Evolutionary conservation across 192 early-diverging fungal species (phyloP).

Genomic region (Coemansia sp.): DNA sequence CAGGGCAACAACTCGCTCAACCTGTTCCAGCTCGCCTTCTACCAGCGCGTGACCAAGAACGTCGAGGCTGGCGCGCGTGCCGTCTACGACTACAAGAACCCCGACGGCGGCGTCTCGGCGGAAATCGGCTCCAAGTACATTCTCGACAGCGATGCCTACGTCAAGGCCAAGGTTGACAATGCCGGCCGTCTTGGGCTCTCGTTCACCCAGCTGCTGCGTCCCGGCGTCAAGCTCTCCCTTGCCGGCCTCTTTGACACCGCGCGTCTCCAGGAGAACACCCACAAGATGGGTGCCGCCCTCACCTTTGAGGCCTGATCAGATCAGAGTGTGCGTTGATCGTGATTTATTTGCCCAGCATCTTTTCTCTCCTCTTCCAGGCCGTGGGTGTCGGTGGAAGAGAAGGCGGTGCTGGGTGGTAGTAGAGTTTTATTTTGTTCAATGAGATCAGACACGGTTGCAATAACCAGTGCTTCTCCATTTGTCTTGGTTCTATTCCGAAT

Average conservation of each 20-base stretch:
- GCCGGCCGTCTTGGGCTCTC: constrained; percentile 86
- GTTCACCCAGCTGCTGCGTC: constrained; percentile 90
- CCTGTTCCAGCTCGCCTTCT: constrained; percentile 91
- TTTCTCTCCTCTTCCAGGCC: too few relatives aligned
- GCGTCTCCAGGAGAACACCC: constrained; percentile 88
- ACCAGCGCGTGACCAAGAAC: constrained; percentile 88
- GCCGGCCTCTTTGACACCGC: constrained; percentile 94
- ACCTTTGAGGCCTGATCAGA: constrained; percentile 84
- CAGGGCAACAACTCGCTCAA: constrained; percentile 89
- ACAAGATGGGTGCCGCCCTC: constrained; percentile 91
- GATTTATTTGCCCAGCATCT: not conserved
- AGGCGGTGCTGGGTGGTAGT: too few relatives aligned
- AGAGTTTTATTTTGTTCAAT: too few relatives aligned
- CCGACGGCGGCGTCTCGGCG: constrained; percentile 71
- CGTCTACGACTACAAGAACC: constrained; percentile 80
- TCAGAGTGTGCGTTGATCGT: not conserved
- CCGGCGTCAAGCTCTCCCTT: constrained; percentile 90
- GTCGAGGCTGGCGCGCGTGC: constrained; percentile 96
- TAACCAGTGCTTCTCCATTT: too few relatives aligned
- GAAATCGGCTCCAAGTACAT: constrained; percentile 95
- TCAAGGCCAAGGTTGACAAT: constrained; percentile 88
- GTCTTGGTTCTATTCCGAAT: too few relatives aligned
- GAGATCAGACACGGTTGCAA: too few relatives aligned
- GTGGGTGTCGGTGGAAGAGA: too few relatives aligned
- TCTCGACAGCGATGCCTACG: constrained; percentile 83